A percentile compares a stretch with the other conserved stretches of the same genome.
These are phyloP conservation scores for Xerocomellus chrysenteron DNA, from an alignment of 768 basidiomycete species.

Conservation along the genomic window DNA sequence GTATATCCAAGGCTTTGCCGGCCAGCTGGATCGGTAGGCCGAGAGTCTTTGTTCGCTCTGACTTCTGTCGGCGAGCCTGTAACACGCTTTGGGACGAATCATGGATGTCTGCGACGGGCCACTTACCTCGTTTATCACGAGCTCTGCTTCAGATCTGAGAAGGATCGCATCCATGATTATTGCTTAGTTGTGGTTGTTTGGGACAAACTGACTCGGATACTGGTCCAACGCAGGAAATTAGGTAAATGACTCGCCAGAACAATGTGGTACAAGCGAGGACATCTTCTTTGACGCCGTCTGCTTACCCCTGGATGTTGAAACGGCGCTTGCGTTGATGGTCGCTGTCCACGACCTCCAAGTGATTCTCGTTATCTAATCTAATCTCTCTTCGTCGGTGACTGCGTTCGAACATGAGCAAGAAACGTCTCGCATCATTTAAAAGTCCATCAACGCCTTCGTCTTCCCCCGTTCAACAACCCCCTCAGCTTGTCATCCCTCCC, in stretches of 20 bases:
- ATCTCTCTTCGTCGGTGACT: slow-evolving; percentile 4
- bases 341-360: not conserved
- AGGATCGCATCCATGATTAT: slow-evolving; percentile 27
- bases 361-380: slow-evolving; percentile 19
- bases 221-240: not conserved
- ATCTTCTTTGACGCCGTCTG: too few relatives aligned
- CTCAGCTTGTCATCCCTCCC: slow-evolving; percentile 35
- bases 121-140: slow-evolving; percentile 30
- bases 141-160: slow-evolving; percentile 33
- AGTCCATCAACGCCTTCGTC: slow-evolving; percentile 76
- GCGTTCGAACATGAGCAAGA: slow-evolving; percentile 36
- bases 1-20: slow-evolving; percentile 72
- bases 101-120: not conserved
- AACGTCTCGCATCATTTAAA: slow-evolving; percentile 72
- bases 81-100: slow-evolving; percentile 1
- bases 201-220: not conserved
- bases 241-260: not conserved
- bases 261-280: too few relatives aligned
- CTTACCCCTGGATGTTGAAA: too few relatives aligned
- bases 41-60: slow-evolving; percentile 63
- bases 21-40: slow-evolving; percentile 78
- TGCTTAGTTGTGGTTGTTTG: not conserved
- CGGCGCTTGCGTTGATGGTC: not conserved
- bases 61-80: slow-evolving; percentile 72
- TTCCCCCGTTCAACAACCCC: slow-evolving; percentile 54